Percentiles rank a stretch among this genome's conserved stretches.
Evolutionary conservation across 1,284 basidiomycete species (phyloP).

Genomic region (Laetiporus sulphureus): DNA sequence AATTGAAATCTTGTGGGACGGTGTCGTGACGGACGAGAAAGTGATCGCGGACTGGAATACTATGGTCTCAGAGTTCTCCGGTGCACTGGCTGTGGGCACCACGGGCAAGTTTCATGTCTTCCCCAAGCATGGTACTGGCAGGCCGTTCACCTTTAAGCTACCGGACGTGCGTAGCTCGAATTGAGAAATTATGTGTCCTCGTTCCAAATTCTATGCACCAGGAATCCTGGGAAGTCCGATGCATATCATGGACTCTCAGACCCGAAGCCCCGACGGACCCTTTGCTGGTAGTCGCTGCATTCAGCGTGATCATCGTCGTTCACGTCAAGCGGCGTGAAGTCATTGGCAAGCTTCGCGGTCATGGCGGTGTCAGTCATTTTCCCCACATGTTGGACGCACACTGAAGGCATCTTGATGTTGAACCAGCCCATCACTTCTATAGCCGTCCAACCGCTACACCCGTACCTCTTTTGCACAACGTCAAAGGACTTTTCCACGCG

Average conservation of each 20-base stretch:
- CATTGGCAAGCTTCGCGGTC: slow-evolving; percentile 49
- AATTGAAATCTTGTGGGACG: slow-evolving; percentile 39
- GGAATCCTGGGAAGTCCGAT: slow-evolving; percentile 7
- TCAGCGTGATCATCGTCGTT: slow-evolving; percentile 47
- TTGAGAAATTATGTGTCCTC: not conserved
- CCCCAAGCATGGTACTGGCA: slow-evolving; percentile 19
- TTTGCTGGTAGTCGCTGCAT: slow-evolving; percentile 45
- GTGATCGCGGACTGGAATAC: slow-evolving; percentile 34
- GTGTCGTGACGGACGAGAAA: slow-evolving; percentile 28
- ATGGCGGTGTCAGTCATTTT: slow-evolving; percentile 51
- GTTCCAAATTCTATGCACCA: not conserved
- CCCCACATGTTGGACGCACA: slow-evolving; percentile 6
- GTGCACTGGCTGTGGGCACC: slow-evolving; percentile 45
- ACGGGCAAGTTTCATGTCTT: slow-evolving; percentile 31
- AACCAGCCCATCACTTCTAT: slow-evolving; percentile 60
- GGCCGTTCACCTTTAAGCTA: slow-evolving; percentile 12
- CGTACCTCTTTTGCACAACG: slow-evolving; percentile 59
- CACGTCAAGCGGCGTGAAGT: slow-evolving; percentile 34
- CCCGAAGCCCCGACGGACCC: slow-evolving; percentile 41
- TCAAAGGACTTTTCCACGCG: slow-evolving; percentile 61
- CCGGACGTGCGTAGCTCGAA: slow-evolving; percentile 6
- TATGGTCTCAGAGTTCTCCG: slow-evolving; percentile 39
- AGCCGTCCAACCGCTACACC: slow-evolving; percentile 47
- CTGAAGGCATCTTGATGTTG: not conserved
- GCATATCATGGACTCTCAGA: slow-evolving; percentile 49